A percentile compares a stretch with the other conserved stretches of the same genome.
Conservation (phyloP, 768 basidiomycete genomes). For the Suillus fuscotomentosus region DNA sequence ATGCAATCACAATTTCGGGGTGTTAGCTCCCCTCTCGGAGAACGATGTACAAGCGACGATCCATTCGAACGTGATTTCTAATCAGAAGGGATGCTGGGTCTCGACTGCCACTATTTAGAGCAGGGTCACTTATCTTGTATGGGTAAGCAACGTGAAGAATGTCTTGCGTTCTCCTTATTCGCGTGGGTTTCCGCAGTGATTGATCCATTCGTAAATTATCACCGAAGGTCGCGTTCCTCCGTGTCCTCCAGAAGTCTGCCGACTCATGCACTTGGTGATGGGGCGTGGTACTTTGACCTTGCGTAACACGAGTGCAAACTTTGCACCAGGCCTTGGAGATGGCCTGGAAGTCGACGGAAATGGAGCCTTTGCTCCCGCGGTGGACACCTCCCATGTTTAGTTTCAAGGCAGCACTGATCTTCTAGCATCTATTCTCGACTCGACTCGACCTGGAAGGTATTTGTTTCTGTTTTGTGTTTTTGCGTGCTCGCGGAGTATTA, state of each 20-base stretch:
- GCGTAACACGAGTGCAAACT: neutral
- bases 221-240: neutral
- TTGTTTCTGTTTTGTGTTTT: conserved; percentile 6
- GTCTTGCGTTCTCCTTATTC: neutral
- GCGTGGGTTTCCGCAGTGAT: neutral
- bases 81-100: neutral
- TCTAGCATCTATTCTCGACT: neutral
- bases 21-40: neutral
- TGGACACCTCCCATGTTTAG: neutral
- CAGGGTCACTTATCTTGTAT: neutral
- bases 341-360: neutral
- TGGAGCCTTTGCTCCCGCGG: neutral
- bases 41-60: neutral
- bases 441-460: neutral
- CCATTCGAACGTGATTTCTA: neutral
- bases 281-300: neutral
- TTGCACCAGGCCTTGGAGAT: neutral
- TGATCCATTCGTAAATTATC: neutral
- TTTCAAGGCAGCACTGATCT: neutral
- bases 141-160: neutral
- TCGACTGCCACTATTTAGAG: neutral
- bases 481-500: conserved; percentile 3
- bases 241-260: neutral
- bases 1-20: neutral
- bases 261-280: neutral